These are phyloP conservation scores for Sporothrix pseudoabietina DNA, from an alignment of 2,329 filamentous ascomycete species.

Conservation along the genomic window DNA sequence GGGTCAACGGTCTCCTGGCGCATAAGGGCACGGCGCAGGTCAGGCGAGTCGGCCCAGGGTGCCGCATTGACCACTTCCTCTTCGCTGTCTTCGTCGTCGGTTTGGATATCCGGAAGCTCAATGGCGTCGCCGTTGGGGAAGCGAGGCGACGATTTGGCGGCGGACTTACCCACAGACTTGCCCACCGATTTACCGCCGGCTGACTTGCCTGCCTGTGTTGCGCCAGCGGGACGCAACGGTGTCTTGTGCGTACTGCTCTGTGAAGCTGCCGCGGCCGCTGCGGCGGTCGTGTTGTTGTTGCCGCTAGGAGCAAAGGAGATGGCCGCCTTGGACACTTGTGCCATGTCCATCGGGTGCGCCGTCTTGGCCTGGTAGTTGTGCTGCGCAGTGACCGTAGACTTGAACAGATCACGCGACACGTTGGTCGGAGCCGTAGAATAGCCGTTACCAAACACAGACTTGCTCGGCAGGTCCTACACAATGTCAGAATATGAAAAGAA, in stretches of 20 bases:
- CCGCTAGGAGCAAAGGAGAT: conserved; percentile 80
- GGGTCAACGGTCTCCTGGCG: conserved; percentile 86
- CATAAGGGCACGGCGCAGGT: conserved; percentile 72
- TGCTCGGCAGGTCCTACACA: conserved; percentile 60
- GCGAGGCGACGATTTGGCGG: conserved; percentile 71
- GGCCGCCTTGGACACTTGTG: conserved; percentile 82
- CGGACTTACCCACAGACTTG: conserved; percentile 61
- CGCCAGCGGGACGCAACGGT: conserved; percentile 59
- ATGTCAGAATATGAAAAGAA: not conserved
- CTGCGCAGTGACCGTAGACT: conserved; percentile 66
- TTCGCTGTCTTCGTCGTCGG: conserved; percentile 79
- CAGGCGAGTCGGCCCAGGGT: conserved; percentile 86
- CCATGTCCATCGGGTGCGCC: conserved; percentile 75
- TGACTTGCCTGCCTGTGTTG: conserved; percentile 53
- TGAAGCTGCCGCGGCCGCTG: not conserved
- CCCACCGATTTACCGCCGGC: conserved; percentile 57
- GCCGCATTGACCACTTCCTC: conserved; percentile 57
- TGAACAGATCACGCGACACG: conserved; percentile 62
- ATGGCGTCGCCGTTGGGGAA: conserved; percentile 90
- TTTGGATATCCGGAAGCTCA: conserved; percentile 90
- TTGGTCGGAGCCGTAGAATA: conserved; percentile 62
- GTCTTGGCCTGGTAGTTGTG: conserved; percentile 66
- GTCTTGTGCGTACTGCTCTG: conserved; percentile 60
- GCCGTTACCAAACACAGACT: conserved; percentile 62
- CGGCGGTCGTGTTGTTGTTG: conserved; percentile 20